These are phyloP conservation scores for Ascochyta viciae-villosae DNA, from an alignment of 2,329 filamentous ascomycete species.

Conservation along the genomic window DNA sequence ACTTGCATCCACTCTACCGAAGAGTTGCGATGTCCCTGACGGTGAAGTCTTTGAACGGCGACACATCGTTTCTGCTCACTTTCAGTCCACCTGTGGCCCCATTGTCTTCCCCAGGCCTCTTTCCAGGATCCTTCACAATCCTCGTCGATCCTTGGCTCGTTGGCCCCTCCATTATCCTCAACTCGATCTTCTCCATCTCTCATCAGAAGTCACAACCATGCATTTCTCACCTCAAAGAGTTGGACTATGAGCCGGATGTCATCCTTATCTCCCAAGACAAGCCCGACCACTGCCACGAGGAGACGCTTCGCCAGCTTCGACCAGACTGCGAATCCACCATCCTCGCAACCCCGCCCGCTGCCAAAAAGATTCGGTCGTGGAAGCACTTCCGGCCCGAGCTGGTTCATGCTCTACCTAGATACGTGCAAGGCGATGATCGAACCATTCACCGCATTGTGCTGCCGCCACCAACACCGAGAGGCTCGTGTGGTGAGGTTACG, in stretches of 20 bases:
- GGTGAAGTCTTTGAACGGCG: slow-evolving; percentile 69
- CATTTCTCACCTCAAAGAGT: slow-evolving; percentile 63
- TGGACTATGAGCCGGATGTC: slow-evolving; percentile 61
- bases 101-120: slow-evolving; percentile 45
- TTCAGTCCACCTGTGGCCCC: slow-evolving; percentile 63
- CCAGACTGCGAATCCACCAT: slow-evolving; percentile 65
- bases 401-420: slow-evolving; percentile 55
- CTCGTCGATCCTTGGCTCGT: slow-evolving; percentile 76
- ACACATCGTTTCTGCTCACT: slow-evolving; percentile 70
- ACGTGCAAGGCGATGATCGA: slow-evolving; percentile 47
- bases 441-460: slow-evolving; percentile 61
- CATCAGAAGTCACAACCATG: slow-evolving; percentile 63
- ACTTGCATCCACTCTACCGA: slow-evolving; percentile 3
- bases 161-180: slow-evolving; percentile 66
- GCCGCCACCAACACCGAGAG: slow-evolving; percentile 60
- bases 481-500: slow-evolving; percentile 71
- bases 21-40: slow-evolving; percentile 64
- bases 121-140: slow-evolving; percentile 64
- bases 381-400: slow-evolving; percentile 66
- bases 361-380: slow-evolving; percentile 71
- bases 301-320: slow-evolving; percentile 70
- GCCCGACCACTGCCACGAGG: slow-evolving; percentile 74
- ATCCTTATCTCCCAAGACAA: slow-evolving; percentile 68
- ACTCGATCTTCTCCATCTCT: slow-evolving; percentile 67
- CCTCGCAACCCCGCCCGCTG: slow-evolving; percentile 69